Evolutionary conservation across 768 basidiomycete species (phyloP), one percentile per base, ranked within the genome.

Genomic region (Termitomyces sp.): DNA sequence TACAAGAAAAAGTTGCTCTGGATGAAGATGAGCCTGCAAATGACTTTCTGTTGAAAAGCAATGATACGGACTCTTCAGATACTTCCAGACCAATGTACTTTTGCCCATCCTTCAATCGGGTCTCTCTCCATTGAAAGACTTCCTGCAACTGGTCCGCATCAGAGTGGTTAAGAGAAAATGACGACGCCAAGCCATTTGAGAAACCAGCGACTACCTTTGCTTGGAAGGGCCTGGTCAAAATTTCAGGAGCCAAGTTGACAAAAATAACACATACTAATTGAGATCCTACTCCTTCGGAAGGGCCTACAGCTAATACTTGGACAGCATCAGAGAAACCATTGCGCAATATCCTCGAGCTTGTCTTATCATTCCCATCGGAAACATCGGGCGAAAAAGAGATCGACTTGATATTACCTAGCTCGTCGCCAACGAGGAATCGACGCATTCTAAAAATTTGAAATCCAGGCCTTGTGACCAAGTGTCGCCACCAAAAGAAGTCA

Each of bases 401-500:
- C 8, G 82, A 71, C 72, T 92, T 92, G 58, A 93, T 80, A 58
- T 81, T 83, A 20, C 91, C 92, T 34, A 89, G 83, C 62, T 91
- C 87, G 73, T 93, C 92, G 62, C 89, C 92, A 47, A 84, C 71
- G 53, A 91, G 73, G 72, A 92, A 91, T 58, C 80, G 81, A 68
- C 83, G 74, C 87, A 89, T 91, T 54, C 27, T 27, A 4, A 4
- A 4, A 27, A 3, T 59, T 49, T 54, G 33, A 36, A 54, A 22
- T 42, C n/a, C 16, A 13, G 16, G 18, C 37, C 51, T 37, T 52
- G 48, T 16, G 36, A 39, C 48, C n/a, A n/a, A 49, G 13, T 42
- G 42, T 54, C 48, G 33, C 41, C 4, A 18, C 39, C 18, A 46
- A 15, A 39, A 20, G 41, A 27, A 27, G 20, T 18, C 34, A 51